These are phyloP conservation scores for Teratosphaeria viscida DNA, from an alignment of 2,329 filamentous ascomycete species.

Conservation along the genomic window DNA sequence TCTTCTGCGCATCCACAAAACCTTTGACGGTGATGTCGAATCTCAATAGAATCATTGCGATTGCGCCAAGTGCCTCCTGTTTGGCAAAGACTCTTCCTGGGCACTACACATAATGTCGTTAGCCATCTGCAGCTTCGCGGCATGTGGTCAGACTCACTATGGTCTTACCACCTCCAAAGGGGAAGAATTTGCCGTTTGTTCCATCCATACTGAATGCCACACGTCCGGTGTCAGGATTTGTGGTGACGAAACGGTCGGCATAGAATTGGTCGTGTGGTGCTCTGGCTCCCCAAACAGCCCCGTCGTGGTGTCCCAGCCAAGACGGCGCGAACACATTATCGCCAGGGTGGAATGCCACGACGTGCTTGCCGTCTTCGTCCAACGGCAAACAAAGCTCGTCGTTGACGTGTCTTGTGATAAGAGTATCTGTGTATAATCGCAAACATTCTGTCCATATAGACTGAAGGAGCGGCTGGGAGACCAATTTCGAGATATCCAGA, in stretches of 20 bases:
- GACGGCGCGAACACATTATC: slow-evolving; percentile 23
- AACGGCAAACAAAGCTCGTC: slow-evolving; percentile 20
- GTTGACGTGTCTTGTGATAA: slow-evolving; percentile 20
- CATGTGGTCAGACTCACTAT: slow-evolving; percentile 14
- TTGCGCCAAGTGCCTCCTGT: slow-evolving; percentile 18
- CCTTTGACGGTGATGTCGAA: slow-evolving; percentile 19
- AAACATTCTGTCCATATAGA: slow-evolving; percentile 25
- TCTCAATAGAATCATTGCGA: slow-evolving; percentile 17
- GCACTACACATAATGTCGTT: background rate
- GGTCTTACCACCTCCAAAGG: slow-evolving; percentile 22
- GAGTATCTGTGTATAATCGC: slow-evolving; percentile 23
- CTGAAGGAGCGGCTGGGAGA: slow-evolving; percentile 23
- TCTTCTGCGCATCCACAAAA: slow-evolving; percentile 14
- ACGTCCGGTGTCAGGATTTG: slow-evolving; percentile 17
- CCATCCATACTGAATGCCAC: slow-evolving; percentile 17
- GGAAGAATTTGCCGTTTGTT: slow-evolving; percentile 21
- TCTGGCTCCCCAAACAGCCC: slow-evolving; percentile 12
- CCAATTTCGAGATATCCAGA: slow-evolving; percentile 18
- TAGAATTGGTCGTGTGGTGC: slow-evolving; percentile 14
- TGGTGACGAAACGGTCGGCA: slow-evolving; percentile 19
- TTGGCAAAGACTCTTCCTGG: slow-evolving; percentile 18
- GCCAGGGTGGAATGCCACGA: slow-evolving; percentile 13
- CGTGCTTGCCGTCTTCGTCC: slow-evolving; percentile 16
- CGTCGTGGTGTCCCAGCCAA: slow-evolving; percentile 20
- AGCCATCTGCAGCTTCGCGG: background rate